These are phyloP conservation scores for Striga asiatica DNA, from an alignment of 257 asterid species.

Conservation along the genomic window DNA sequence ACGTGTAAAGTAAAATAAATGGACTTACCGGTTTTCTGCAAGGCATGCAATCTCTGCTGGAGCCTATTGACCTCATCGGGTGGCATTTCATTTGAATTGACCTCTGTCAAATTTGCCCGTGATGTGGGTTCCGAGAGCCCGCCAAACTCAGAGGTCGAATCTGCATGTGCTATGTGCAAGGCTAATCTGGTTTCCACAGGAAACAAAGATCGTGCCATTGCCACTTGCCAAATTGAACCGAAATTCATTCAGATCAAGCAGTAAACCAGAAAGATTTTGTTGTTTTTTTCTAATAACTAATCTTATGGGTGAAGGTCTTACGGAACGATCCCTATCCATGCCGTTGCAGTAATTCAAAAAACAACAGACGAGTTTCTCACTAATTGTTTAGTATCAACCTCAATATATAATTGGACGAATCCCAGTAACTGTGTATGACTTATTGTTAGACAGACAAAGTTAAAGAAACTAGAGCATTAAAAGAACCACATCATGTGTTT, in stretches of 20 bases:
- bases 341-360: too few relatives aligned
- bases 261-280: background rate
- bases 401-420: too few relatives aligned
- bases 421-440: too few relatives aligned
- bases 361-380: too few relatives aligned
- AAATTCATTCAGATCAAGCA: background rate
- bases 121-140: conserved; percentile 46
- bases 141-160: conserved; percentile 53
- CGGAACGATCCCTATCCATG: too few relatives aligned
- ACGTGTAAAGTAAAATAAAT: background rate
- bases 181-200: conserved; percentile 75
- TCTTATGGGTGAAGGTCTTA: too few relatives aligned
- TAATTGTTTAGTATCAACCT: too few relatives aligned
- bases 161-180: conserved; percentile 74
- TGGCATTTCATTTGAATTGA: conserved; percentile 61
- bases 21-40: conserved; percentile 65
- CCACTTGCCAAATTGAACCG: conserved; percentile 37
- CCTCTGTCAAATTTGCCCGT: conserved; percentile 15
- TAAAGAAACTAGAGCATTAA: too few relatives aligned
- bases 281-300: too few relatives aligned
- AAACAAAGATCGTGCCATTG: conserved; percentile 66
- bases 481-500: too few relatives aligned
- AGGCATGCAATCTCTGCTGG: conserved; percentile 47
- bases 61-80: conserved; percentile 64
- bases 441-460: too few relatives aligned